Conservation (phyloP, 1,284 basidiomycete species). For the Abortiporus biennis region DNA sequence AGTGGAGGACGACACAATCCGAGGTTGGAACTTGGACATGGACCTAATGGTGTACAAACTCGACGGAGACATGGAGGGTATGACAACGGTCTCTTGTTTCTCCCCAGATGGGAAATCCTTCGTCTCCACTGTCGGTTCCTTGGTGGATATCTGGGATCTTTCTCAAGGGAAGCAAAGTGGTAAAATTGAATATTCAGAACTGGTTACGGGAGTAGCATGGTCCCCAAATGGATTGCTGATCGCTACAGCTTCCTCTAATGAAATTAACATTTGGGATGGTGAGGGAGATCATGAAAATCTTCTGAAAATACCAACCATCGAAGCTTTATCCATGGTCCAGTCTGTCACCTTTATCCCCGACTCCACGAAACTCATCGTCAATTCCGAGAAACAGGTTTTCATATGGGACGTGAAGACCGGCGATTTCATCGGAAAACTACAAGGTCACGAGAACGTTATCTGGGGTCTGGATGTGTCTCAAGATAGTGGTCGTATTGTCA, state of each 20-base stretch:
- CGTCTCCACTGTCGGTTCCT: slow-evolving; percentile 15
- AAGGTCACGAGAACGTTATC: slow-evolving; percentile 17
- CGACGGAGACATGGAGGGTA: slow-evolving; percentile 10
- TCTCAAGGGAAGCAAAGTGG: background rate
- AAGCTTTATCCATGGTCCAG: slow-evolving; percentile 5
- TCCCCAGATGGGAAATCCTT: slow-evolving; percentile 17
- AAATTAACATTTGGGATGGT: slow-evolving; percentile 13
- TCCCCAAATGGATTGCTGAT: slow-evolving; percentile 16
- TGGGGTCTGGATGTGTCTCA: slow-evolving; percentile 19
- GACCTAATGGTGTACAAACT: slow-evolving; percentile 2
- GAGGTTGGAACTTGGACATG: slow-evolving; percentile 10
- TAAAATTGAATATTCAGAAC: background rate
- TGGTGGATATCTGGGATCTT: slow-evolving; percentile 17
- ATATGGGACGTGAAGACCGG: slow-evolving; percentile 12
- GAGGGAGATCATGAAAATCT: too few relatives aligned
- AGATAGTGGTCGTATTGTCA: slow-evolving; percentile 16
- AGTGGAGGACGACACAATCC: slow-evolving; percentile 6
- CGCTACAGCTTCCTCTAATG: slow-evolving; percentile 15
- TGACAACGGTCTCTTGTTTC: slow-evolving; percentile 15
- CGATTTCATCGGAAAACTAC: slow-evolving; percentile 6
- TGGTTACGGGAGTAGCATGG: slow-evolving; percentile 11
- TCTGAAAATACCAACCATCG: too few relatives aligned
- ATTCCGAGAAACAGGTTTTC: slow-evolving; percentile 1
- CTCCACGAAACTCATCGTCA: slow-evolving; percentile 5
- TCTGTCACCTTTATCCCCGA: slow-evolving; percentile 9